Conservation (phyloP, 768 basidiomycete species). For the Bullera alba region DNA sequence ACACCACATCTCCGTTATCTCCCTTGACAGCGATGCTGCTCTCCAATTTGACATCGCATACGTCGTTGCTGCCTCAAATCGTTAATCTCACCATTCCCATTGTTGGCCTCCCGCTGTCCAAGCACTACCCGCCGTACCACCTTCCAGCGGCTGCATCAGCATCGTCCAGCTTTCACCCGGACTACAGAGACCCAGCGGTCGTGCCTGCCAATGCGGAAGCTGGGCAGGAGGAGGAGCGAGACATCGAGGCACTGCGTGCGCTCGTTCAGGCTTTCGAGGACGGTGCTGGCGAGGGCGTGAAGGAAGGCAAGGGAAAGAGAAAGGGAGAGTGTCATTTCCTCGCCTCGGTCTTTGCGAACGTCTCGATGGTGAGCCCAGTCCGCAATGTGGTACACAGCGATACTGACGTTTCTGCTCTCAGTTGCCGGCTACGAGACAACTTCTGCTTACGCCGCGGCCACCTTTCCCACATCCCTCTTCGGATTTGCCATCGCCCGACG, state of each 20-base stretch:
- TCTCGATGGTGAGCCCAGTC: slow-evolving; percentile 60
- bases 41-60: slow-evolving; percentile 80
- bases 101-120: slow-evolving; percentile 36
- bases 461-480: slow-evolving; percentile 50
- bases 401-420: slow-evolving; percentile 38
- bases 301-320: slow-evolving; percentile 51
- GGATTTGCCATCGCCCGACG: slow-evolving; percentile 31
- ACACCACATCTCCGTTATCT: slow-evolving; percentile 80
- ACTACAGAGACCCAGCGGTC: slow-evolving; percentile 54
- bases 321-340: slow-evolving; percentile 86
- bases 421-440: slow-evolving; percentile 69
- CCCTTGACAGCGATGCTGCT: slow-evolving; percentile 96
- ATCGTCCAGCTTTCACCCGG: slow-evolving; percentile 68
- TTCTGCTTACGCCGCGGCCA: slow-evolving; percentile 67
- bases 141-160: slow-evolving; percentile 71
- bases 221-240: slow-evolving; percentile 39
- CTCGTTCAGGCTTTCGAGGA: slow-evolving; percentile 85
- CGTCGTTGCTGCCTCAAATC: slow-evolving; percentile 59
- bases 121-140: slow-evolving; percentile 54
- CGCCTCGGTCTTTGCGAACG: slow-evolving; percentile 87
- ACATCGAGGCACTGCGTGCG: slow-evolving; percentile 64
- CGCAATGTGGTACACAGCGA: neutral
- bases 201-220: slow-evolving; percentile 22
- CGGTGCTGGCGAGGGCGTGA: slow-evolving; percentile 57
- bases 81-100: slow-evolving; percentile 62